Conservation (phyloP, 2,329 filamentous ascomycete species). For the Ilyonectria mors-panacis region DNA sequence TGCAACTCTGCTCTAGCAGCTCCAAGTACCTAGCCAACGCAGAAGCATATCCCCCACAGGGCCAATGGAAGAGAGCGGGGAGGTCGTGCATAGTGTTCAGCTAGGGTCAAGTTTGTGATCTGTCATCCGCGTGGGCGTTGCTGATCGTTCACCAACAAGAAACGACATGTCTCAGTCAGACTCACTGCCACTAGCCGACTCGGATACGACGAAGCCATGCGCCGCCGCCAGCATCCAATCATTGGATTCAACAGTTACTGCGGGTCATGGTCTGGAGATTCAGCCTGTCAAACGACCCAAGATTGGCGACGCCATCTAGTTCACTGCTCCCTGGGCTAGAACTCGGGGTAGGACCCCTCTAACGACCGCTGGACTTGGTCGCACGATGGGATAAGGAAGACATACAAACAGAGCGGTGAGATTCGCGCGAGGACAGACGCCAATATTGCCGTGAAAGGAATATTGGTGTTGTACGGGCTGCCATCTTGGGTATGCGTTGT, state of each 20-base stretch:
- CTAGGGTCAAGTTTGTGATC: conserved; percentile 17
- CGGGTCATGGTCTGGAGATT: conserved; percentile 21
- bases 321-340: background rate
- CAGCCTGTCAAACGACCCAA: conserved; percentile 15
- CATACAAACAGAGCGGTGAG: conserved; percentile 15
- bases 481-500: conserved; percentile 27
- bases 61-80: conserved; percentile 9
- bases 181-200: background rate
- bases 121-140: conserved; percentile 16
- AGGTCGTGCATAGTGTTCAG: conserved; percentile 14
- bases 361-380: background rate
- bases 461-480: conserved; percentile 12
- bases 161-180: conserved; percentile 1
- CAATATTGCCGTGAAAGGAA: conserved; percentile 2
- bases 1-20: conserved; percentile 13
- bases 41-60: background rate
- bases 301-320: conserved; percentile 26
- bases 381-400: background rate
- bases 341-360: background rate
- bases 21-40: conserved; percentile 14
- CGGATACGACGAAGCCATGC: conserved; percentile 8
- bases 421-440: conserved; percentile 2
- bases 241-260: conserved; percentile 9
- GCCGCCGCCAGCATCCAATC: conserved; percentile 11
- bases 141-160: conserved; percentile 6